These are phyloP conservation scores for Laguncularia racemosa DNA, from an alignment of 345 rosid species.

Conservation along the genomic window DNA sequence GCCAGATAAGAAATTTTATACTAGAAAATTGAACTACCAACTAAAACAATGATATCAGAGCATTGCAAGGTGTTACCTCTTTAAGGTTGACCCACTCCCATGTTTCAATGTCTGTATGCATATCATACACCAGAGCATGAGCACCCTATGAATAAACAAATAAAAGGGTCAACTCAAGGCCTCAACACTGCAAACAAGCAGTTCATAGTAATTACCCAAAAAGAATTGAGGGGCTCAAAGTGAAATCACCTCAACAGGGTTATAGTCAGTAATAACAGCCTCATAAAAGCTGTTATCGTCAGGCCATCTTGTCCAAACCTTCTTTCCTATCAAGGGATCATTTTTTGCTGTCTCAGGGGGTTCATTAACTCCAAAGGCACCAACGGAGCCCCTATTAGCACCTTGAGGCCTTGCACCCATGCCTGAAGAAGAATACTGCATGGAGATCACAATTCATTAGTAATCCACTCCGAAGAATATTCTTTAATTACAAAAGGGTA, in stretches of 20 bases:
- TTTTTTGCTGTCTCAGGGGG: constrained; percentile 53
- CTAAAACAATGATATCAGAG: neutral
- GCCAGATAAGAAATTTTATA: neutral
- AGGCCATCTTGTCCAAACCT: constrained; percentile 99
- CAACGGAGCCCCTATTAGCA: constrained; percentile 34
- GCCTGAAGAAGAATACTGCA: constrained; percentile 64
- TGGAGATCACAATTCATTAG: constrained; percentile 22
- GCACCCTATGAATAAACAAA: constrained; percentile 49
- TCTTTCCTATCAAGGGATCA: constrained; percentile 71
- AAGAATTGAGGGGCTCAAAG: neutral
- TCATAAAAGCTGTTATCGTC: constrained; percentile 84
- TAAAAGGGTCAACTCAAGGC: constrained; percentile 13
- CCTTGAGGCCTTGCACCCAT: constrained; percentile 61
- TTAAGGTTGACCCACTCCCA: constrained; percentile 98
- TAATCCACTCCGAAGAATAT: no score
- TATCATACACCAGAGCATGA: constrained; percentile 93
- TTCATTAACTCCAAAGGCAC: constrained; percentile 46
- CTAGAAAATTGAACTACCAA: no score
- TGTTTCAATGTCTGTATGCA: constrained; percentile 62
- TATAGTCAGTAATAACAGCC: constrained; percentile 77
- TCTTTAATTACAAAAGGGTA: neutral
- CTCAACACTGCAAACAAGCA: no score
- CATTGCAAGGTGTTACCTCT: constrained; percentile 50
- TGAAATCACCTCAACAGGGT: constrained; percentile 47
- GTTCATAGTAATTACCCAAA: no score